Percentiles rank a stretch among this genome's conserved stretches.
Conservation (phyloP, 2,329 filamentous ascomycete genomes). For the Drechslerella dactyloides region DNA sequence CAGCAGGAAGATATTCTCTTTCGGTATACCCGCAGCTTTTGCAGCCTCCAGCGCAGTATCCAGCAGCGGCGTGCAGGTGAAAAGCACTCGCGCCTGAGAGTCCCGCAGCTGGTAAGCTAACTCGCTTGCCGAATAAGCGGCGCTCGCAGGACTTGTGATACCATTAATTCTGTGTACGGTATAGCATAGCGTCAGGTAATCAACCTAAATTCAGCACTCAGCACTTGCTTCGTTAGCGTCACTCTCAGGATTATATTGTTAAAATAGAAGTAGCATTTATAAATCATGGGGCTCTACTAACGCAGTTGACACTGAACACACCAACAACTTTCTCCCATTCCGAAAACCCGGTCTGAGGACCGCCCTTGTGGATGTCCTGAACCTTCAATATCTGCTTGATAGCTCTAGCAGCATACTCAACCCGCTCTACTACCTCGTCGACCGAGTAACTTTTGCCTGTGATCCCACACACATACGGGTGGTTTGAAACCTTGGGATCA, state of each 20-base stretch:
- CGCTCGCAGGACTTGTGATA: conserved; percentile 75
- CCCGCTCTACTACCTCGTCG: conserved; percentile 69
- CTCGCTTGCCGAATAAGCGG: conserved; percentile 73
- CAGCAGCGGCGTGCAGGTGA: conserved; percentile 73
- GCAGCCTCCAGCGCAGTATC: conserved; percentile 70
- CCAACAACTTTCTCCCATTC: conserved; percentile 83
- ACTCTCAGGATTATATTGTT: not conserved
- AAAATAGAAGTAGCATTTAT: conserved; percentile 10
- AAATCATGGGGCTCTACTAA: conserved; percentile 58
- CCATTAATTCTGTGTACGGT: conserved; percentile 77
- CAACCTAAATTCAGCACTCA: conserved; percentile 6
- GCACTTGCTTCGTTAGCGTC: not conserved
- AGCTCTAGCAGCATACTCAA: conserved; percentile 71
- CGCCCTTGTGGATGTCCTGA: conserved; percentile 68
- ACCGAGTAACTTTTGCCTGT: conserved; percentile 72
- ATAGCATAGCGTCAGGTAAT: conserved; percentile 25
- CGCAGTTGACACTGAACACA: conserved; percentile 80
- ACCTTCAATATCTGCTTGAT: conserved; percentile 75
- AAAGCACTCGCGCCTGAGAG: conserved; percentile 72
- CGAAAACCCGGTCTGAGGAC: conserved; percentile 54
- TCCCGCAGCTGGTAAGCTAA: conserved; percentile 74
- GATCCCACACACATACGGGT: conserved; percentile 79
- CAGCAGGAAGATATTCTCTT: conserved; percentile 70
- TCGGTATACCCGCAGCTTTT: conserved; percentile 68
- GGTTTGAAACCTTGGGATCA: conserved; percentile 68